Evolutionary conservation across 2,329 filamentous ascomycete genomes (phyloP).

Genomic region (Venturia oleaginea): DNA sequence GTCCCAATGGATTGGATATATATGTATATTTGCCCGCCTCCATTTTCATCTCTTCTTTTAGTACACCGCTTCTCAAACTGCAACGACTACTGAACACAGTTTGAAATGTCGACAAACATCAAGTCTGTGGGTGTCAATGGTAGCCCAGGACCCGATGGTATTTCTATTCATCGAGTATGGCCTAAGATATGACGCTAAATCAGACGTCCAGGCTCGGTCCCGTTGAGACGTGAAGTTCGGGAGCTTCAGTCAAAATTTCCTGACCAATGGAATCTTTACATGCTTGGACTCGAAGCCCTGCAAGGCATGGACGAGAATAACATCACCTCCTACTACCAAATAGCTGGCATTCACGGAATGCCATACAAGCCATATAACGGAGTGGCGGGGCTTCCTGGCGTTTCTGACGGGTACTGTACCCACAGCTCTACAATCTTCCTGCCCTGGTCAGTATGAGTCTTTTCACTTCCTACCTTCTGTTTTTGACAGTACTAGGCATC

Average conservation of each 20-base stretch:
- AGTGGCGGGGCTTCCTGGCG: slow-evolving; percentile 39
- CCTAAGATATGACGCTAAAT: neutral
- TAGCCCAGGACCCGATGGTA: neutral
- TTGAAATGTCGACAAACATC: neutral
- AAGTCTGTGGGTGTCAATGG: neutral
- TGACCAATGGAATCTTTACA: slow-evolving; percentile 65
- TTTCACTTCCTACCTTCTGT: no score
- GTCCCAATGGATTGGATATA: neutral
- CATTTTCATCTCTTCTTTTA: neutral
- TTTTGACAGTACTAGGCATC: slow-evolving; percentile 56
- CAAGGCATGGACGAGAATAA: slow-evolving; percentile 55
- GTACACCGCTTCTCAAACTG: neutral
- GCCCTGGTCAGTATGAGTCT: slow-evolving; percentile 57
- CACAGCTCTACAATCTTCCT: slow-evolving; percentile 71
- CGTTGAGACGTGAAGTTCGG: neutral
- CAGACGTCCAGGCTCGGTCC: neutral
- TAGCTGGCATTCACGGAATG: slow-evolving; percentile 65
- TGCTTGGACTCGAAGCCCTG: slow-evolving; percentile 64
- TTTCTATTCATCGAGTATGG: neutral
- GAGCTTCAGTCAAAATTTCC: slow-evolving; percentile 2
- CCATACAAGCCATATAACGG: slow-evolving; percentile 50
- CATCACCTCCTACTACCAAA: slow-evolving; percentile 38
- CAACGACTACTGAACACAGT: neutral
- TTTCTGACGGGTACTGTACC: slow-evolving; percentile 59
- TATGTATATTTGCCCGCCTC: neutral